These are phyloP conservation scores for Tardiomyces depauwii DNA, from an alignment of 1,139 yeast genomes.

Conservation along the genomic window DNA sequence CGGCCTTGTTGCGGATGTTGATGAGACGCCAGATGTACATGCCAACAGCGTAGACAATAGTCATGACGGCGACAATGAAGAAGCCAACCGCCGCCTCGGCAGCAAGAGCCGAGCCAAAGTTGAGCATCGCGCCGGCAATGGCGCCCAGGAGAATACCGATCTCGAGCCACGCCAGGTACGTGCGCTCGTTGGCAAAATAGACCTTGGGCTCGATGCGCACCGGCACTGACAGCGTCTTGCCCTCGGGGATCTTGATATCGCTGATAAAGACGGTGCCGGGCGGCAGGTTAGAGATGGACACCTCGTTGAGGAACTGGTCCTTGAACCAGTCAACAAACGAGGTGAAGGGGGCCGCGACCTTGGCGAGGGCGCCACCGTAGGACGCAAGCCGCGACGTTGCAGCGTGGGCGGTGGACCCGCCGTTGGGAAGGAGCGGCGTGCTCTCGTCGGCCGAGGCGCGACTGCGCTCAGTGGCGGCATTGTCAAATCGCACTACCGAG, in stretches of 20 bases:
- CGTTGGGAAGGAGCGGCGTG: slow-evolving; percentile 2
- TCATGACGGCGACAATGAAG: slow-evolving; percentile 65
- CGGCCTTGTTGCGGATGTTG: slow-evolving; percentile 71
- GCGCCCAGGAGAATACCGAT: slow-evolving; percentile 93
- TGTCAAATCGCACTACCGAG: slow-evolving; percentile 17
- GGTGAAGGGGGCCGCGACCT: slow-evolving; percentile 1
- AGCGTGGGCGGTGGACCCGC: slow-evolving; percentile 3
- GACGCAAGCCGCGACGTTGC: slow-evolving; percentile 18
- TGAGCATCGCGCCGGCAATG: slow-evolving; percentile 83
- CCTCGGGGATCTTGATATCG: slow-evolving; percentile 45
- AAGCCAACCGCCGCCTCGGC: slow-evolving; percentile 85
- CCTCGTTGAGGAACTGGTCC: slow-evolving; percentile 17
- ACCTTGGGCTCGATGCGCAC: slow-evolving; percentile 98
- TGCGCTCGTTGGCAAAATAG: slow-evolving; percentile 96
- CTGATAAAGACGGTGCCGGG: slow-evolving; percentile 57
- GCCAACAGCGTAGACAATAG: slow-evolving; percentile 62
- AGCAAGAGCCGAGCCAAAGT: slow-evolving; percentile 75
- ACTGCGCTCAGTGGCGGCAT: slow-evolving; percentile 12
- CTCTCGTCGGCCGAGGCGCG: slow-evolving; percentile 11
- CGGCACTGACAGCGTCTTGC: slow-evolving; percentile 89
- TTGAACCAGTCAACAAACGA: slow-evolving; percentile 15
- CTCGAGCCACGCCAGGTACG: slow-evolving; percentile 92
- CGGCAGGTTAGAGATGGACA: slow-evolving; percentile 60
- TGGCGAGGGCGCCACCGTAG: slow-evolving; percentile 2
- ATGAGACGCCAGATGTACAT: slow-evolving; percentile 74